Percentiles rank a stretch among this genome's conserved stretches.
Evolutionary conservation across 139 green algal genomes (phyloP).

Genomic region (Chlorella sp.): DNA sequence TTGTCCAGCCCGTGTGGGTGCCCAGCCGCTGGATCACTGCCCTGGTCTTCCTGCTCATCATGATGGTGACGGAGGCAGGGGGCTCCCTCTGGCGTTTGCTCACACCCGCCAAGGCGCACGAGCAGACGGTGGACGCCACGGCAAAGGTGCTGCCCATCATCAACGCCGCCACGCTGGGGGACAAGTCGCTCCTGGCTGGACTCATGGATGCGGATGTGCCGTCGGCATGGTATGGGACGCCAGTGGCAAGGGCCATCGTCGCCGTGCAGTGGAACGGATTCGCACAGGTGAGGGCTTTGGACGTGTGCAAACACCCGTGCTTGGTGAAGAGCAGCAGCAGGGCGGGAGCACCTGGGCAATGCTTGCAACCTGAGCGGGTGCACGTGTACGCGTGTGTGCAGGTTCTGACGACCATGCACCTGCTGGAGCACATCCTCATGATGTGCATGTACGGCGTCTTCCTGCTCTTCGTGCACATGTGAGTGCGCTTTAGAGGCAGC

Average conservation of each 20-base stretch:
- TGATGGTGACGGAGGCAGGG: not conserved
- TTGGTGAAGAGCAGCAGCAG: not conserved
- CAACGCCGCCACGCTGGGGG: not conserved
- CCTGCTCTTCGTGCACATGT: slow-evolving; percentile 7
- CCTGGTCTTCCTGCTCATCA: not conserved
- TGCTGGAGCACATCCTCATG: slow-evolving; percentile 4
- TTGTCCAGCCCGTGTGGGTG: slow-evolving; percentile 2
- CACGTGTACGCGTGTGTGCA: not conserved
- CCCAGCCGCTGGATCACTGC: not conserved
- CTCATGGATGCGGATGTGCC: slow-evolving; percentile 7
- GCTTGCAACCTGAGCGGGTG: no score
- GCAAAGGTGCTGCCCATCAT: slow-evolving; percentile 9
- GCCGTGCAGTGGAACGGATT: slow-evolving; percentile 6
- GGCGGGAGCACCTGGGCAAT: no score
- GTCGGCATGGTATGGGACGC: slow-evolving; percentile 1
- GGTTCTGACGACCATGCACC: slow-evolving; percentile 8
- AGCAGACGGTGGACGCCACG: slow-evolving; percentile 5
- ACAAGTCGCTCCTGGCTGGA: not conserved
- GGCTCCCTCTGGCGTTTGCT: not conserved
- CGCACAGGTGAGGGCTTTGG: not conserved
- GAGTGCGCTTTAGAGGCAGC: no score
- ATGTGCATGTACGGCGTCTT: slow-evolving; percentile 6
- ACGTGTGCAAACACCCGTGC: not conserved
- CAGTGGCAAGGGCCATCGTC: slow-evolving; percentile 2
- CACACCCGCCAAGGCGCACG: not conserved